Conservation (phyloP, 345 rosid species). For the Capsella bursapastoris region DNA sequence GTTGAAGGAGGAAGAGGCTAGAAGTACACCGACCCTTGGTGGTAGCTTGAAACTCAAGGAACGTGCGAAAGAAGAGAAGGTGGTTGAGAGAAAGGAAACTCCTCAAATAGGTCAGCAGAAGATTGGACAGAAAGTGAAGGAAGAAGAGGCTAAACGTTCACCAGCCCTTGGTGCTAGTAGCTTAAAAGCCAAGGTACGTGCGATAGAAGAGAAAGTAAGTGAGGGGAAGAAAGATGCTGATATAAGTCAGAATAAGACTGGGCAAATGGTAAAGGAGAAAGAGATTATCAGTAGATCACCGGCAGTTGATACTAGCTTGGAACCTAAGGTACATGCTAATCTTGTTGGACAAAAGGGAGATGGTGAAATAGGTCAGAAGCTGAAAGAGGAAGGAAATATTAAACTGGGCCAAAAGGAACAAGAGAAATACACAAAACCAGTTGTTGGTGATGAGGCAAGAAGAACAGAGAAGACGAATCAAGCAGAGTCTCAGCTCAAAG, state of each 20-base stretch:
- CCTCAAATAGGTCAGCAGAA: conserved; percentile 27
- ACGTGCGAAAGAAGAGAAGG: conserved; percentile 21
- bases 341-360: conserved; percentile 16
- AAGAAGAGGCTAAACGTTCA: conserved; percentile 23
- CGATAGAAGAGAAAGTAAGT: conserved; percentile 26
- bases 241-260: conserved; percentile 3
- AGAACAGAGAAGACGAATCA: conserved; percentile 6
- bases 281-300: neutral
- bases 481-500: conserved; percentile 14
- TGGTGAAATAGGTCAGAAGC: conserved; percentile 23
- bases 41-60: neutral
- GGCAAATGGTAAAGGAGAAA: conserved; percentile 24
- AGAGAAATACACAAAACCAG: conserved; percentile 10
- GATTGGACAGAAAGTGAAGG: conserved; percentile 17
- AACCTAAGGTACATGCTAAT: conserved; percentile 14
- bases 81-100: conserved; percentile 34
- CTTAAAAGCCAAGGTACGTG: conserved; percentile 22
- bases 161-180: neutral
- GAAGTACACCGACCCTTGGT: neutral
- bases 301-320: conserved; percentile 21
- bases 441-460: conserved; percentile 17
- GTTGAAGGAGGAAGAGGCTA: conserved; percentile 29
- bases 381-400: conserved; percentile 18
- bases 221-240: conserved; percentile 34
- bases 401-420: conserved; percentile 17